These are phyloP conservation scores for Oxyria digyna DNA, from an alignment of 148 eudicot species.

Conservation along the genomic window DNA sequence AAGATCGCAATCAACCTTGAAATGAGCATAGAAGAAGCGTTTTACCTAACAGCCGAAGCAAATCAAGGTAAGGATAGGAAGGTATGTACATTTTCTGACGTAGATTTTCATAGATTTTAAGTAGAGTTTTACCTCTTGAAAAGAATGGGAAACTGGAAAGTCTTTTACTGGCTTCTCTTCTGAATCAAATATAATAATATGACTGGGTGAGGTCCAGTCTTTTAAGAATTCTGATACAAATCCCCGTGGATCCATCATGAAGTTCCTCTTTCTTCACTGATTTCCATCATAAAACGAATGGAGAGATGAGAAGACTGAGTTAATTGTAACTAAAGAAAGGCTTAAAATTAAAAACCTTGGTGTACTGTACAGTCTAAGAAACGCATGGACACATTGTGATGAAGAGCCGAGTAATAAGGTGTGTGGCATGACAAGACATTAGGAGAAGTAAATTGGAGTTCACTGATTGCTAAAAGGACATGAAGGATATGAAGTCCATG, in stretches of 20 bases:
- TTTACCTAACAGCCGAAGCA: no score
- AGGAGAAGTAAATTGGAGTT: conserved; percentile 76
- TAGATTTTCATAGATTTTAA: no score
- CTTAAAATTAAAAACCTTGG: conserved; percentile 42
- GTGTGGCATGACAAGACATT: conserved; percentile 92
- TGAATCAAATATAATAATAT: conserved; percentile 73
- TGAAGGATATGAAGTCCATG: no score
- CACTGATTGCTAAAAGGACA: no score
- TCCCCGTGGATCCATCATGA: conserved; percentile 62
- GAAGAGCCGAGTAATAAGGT: conserved; percentile 88
- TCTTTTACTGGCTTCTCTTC: conserved; percentile 53
- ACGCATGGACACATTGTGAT: conserved; percentile 69
- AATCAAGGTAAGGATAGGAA: no score
- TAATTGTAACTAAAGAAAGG: not conserved
- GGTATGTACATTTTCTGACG: no score
- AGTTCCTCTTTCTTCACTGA: conserved; percentile 59
- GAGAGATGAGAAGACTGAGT: not conserved
- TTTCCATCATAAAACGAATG: not conserved
- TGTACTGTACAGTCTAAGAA: conserved; percentile 86
- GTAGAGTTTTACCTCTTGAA: conserved; percentile 44
- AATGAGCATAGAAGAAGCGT: no score
- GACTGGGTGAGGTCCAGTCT: conserved; percentile 80
- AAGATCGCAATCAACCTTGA: no score
- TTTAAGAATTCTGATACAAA: conserved; percentile 40
- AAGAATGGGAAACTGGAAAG: conserved; percentile 42